Evolutionary conservation across 2,329 filamentous ascomycete genomes (phyloP).

Genomic region (Trichoderma asperellum): DNA sequence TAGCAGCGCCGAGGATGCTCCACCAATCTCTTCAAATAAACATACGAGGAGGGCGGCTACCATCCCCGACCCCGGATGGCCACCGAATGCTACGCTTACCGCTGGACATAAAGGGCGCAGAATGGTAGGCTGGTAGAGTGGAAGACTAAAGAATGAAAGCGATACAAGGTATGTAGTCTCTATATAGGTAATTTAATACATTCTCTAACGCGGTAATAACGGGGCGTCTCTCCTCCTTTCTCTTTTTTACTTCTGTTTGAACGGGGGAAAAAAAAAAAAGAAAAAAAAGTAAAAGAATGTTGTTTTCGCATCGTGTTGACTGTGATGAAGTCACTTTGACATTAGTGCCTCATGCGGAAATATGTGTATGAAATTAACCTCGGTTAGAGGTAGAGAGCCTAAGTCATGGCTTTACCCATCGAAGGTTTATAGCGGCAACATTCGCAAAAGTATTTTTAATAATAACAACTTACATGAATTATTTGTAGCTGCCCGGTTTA

Average conservation of each 20-base stretch:
- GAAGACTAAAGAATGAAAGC: not conserved
- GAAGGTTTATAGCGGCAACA: not conserved
- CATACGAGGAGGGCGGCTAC: conserved; percentile 53
- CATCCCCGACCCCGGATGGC: conserved; percentile 38
- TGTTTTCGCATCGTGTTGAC: too few relatives aligned
- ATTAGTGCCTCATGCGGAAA: too few relatives aligned
- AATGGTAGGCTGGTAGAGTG: conserved; percentile 2
- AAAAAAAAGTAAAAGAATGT: too few relatives aligned
- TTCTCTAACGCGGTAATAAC: not conserved
- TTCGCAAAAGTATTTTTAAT: not conserved
- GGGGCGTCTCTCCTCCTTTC: too few relatives aligned
- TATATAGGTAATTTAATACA: not conserved
- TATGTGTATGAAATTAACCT: too few relatives aligned
- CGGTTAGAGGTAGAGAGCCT: not conserved
- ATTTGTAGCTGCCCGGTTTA: not conserved
- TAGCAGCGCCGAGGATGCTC: conserved; percentile 52
- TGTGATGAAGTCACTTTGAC: too few relatives aligned
- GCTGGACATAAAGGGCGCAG: conserved; percentile 34
- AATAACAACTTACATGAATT: too few relatives aligned
- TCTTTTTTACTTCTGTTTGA: too few relatives aligned
- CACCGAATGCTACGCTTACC: conserved; percentile 45
- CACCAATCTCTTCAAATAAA: conserved; percentile 58
- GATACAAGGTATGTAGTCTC: not conserved
- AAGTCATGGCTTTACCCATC: not conserved
- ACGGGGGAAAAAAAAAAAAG: too few relatives aligned